Evolutionary conservation across 495 filamentous ascomycete genomes (phyloP).

Genomic region (Lasiosphaeria ovina): DNA sequence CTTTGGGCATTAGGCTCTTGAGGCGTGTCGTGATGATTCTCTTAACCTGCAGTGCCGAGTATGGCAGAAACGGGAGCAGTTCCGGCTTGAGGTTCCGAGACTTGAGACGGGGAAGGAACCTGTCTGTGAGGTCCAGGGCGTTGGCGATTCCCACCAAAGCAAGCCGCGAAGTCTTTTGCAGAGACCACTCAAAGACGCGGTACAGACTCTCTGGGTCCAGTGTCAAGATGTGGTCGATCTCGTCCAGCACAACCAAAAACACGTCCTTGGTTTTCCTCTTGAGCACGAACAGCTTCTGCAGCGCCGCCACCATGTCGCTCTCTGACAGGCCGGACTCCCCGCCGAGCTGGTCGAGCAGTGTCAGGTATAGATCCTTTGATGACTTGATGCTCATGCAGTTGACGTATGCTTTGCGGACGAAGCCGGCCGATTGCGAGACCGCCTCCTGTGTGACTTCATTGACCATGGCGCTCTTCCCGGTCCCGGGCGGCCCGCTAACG

Average conservation of each 20-base stretch:
- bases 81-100: slow-evolving; percentile 85
- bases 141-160: slow-evolving; percentile 93
- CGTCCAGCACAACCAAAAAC: slow-evolving; percentile 84
- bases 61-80: slow-evolving; percentile 89
- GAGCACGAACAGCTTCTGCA: slow-evolving; percentile 65
- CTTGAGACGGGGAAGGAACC: slow-evolving; percentile 91
- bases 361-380: slow-evolving; percentile 76
- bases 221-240: slow-evolving; percentile 89
- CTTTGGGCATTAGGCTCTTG: slow-evolving; percentile 61
- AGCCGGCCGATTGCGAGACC: slow-evolving; percentile 38
- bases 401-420: slow-evolving; percentile 69
- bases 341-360: slow-evolving; percentile 56
- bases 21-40: slow-evolving; percentile 82
- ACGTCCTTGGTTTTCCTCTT: slow-evolving; percentile 53
- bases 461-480: slow-evolving; percentile 93
- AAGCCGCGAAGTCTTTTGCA: slow-evolving; percentile 72
- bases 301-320: slow-evolving; percentile 54
- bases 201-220: slow-evolving; percentile 84
- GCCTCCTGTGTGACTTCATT: slow-evolving; percentile 68
- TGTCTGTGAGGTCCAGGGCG: slow-evolving; percentile 90
- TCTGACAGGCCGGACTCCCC: slow-evolving; percentile 40
- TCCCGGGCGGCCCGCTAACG: slow-evolving; percentile 92
- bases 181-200: slow-evolving; percentile 89
- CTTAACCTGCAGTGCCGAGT: slow-evolving; percentile 85
- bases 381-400: slow-evolving; percentile 96